These are phyloP conservation scores for Rhipidocladum racemiflorum DNA, from an alignment of 176 grass and related monocot genomes.

Conservation along the genomic window DNA sequence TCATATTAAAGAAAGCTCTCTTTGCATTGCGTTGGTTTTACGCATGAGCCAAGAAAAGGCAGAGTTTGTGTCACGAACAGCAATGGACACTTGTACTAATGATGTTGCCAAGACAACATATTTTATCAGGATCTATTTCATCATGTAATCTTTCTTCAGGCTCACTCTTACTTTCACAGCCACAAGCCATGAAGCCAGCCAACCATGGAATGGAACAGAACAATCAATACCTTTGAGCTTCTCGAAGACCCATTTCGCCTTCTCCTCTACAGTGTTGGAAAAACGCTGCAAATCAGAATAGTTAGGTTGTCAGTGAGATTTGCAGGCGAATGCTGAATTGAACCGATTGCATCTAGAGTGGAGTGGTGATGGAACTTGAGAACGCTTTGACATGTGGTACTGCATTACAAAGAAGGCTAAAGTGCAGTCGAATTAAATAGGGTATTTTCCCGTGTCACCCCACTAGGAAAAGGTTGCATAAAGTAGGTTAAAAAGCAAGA, in stretches of 20 bases:
- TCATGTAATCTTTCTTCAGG: slow-evolving; percentile 24
- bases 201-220: not conserved
- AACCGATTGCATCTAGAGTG: not conserved
- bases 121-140: slow-evolving; percentile 11
- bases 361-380: not conserved
- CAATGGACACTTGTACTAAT: slow-evolving; percentile 6
- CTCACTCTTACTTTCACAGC: slow-evolving; percentile 13
- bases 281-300: slow-evolving; percentile 58
- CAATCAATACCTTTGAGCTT: slow-evolving; percentile 78
- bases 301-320: not conserved
- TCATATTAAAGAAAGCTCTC: slow-evolving; percentile 12
- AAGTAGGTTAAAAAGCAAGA: not conserved
- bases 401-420: not conserved
- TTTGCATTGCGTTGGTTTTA: slow-evolving; percentile 44
- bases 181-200: no score
- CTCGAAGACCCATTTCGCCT: slow-evolving; percentile 98
- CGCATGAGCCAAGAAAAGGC: slow-evolving; percentile 24
- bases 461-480: not conserved
- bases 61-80: not conserved
- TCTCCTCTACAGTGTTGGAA: slow-evolving; percentile 87
- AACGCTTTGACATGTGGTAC: not conserved
- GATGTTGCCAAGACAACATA: slow-evolving; percentile 34
- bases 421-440: not conserved
- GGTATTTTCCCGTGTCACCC: not conserved
- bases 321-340: not conserved